Percentiles rank a stretch among this genome's conserved stretches.
Conservation (phyloP, 1,284 basidiomycete species). For the Earliella scabrosa region DNA sequence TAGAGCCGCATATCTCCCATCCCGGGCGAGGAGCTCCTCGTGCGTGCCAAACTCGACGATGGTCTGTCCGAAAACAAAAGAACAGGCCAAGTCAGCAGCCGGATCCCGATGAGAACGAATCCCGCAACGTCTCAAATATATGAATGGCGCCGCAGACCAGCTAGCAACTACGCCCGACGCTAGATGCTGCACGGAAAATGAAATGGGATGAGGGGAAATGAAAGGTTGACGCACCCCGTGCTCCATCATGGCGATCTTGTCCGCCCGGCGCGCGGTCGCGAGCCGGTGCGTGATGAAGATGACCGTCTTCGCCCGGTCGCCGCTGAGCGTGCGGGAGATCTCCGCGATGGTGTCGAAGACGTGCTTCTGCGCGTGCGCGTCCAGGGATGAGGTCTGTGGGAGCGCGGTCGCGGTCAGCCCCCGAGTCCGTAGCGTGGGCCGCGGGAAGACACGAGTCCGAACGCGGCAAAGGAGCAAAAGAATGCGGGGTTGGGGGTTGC, state of each 20-base stretch:
- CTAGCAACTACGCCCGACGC: neutral
- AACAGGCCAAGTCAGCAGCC: conserved; percentile 13
- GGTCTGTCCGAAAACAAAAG: no score
- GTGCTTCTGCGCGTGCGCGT: conserved; percentile 78
- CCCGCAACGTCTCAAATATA: neutral
- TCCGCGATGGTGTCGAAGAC: conserved; percentile 75
- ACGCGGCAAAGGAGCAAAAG: neutral
- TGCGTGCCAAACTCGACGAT: conserved; percentile 84
- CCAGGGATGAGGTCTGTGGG: conserved; percentile 74
- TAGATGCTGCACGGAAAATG: no score
- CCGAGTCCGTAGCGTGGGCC: neutral
- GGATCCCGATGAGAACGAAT: neutral
- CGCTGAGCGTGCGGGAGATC: conserved; percentile 58
- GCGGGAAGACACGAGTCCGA: neutral
- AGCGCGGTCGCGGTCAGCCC: neutral
- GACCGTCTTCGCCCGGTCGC: conserved; percentile 68
- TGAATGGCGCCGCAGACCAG: neutral
- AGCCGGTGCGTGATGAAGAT: conserved; percentile 87
- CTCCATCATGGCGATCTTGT: conserved; percentile 87
- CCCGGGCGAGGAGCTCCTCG: conserved; percentile 64
- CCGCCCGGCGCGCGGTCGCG: conserved; percentile 76
- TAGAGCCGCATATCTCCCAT: conserved; percentile 70
- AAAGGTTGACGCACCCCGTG: conserved; percentile 59
- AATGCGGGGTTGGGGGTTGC: neutral
- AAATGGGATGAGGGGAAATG: no score